Percentiles rank a stretch among this genome's conserved stretches.
Conservation (phyloP, 306 rosid species). For the Quercus variabilis region DNA sequence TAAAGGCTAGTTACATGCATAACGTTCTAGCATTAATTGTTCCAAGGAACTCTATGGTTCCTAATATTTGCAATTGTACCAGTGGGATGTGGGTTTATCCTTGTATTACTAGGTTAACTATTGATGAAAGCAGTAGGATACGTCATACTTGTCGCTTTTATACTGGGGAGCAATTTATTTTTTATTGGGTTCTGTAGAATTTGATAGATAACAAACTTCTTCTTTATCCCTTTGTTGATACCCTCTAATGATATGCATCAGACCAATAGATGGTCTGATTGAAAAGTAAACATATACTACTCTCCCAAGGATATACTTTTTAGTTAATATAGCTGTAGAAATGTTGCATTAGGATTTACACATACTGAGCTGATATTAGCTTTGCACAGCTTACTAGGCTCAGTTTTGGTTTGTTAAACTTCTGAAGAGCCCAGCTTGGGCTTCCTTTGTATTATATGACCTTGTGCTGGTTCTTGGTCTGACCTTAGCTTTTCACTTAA, state of each 20-base stretch:
- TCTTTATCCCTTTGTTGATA: neutral
- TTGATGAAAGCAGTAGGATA: neutral
- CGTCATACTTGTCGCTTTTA: neutral
- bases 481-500: neutral
- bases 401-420: neutral
- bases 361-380: neutral
- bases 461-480: neutral
- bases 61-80: neutral
- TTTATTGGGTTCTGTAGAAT: neutral
- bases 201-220: neutral
- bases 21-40: conserved; percentile 4
- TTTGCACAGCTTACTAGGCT: neutral
- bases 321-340: neutral
- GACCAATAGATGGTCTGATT: neutral
- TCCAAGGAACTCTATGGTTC: neutral
- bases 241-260: neutral
- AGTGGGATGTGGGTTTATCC: neutral
- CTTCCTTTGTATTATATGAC: neutral
- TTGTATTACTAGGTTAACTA: neutral
- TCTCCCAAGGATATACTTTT: neutral
- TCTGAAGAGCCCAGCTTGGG: neutral
- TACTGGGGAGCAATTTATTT: neutral
- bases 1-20: conserved; percentile 1
- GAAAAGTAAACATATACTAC: neutral
- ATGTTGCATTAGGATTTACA: neutral